Percentiles rank a stretch among this genome's conserved stretches.
phyloP scores from a whole-genome alignment of 257 asterid species.

The Fraxinus excelsior region DNA sequence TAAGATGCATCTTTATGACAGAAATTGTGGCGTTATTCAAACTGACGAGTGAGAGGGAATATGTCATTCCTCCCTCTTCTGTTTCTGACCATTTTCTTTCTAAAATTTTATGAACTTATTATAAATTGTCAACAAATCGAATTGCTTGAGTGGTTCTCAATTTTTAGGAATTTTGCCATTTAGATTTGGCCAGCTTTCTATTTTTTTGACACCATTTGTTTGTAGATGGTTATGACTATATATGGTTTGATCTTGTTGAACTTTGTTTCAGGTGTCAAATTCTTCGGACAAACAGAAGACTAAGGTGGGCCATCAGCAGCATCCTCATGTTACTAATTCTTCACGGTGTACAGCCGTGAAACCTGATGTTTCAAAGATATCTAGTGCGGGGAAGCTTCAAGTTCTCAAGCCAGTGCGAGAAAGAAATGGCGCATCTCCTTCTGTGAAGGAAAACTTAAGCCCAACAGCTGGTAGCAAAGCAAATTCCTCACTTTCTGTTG shows the following conservation, averaged over 20 bases:
- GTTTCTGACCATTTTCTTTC: neutral
- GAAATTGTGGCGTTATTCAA: no score
- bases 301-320: slow-evolving; percentile 62
- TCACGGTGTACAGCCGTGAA: slow-evolving; percentile 55
- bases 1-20: no score
- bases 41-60: neutral
- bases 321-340: slow-evolving; percentile 49
- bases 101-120: neutral
- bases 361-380: slow-evolving; percentile 51
- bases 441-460: slow-evolving; percentile 47
- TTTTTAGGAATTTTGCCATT: neutral
- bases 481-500: slow-evolving; percentile 35
- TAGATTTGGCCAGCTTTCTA: neutral
- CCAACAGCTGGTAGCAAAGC: slow-evolving; percentile 44
- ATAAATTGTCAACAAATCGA: neutral
- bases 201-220: neutral
- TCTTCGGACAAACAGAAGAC: slow-evolving; percentile 70
- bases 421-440: slow-evolving; percentile 56
- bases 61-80: neutral
- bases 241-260: slow-evolving; percentile 15
- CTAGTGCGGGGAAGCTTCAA: slow-evolving; percentile 67
- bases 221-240: slow-evolving; percentile 15
- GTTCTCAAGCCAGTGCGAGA: slow-evolving; percentile 75
- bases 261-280: slow-evolving; percentile 50
- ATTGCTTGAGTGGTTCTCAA: neutral